Evolutionary conservation across 2,329 filamentous ascomycete species (phyloP), one percentile per base, ranked within the genome.

Genomic region (Bipolaris victoriae): DNA sequence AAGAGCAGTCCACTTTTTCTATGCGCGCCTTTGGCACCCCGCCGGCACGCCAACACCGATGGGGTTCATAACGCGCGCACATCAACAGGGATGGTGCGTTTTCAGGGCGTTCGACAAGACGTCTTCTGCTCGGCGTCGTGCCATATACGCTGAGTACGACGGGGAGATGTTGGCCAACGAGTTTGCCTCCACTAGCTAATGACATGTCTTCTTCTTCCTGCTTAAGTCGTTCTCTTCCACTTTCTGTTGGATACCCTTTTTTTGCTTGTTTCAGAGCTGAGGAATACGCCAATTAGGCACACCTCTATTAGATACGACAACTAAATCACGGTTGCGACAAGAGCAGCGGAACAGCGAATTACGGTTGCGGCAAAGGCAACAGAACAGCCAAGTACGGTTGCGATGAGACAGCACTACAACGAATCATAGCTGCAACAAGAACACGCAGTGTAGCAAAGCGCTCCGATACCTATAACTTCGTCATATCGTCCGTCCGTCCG

Each of bases 71-170:
- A 61, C 55, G 60, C 61, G 57, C 58, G 22, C 51, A 26, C 57
- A 59, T 58, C 33, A 52, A 57, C 58, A 60, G 47, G 59, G 62
- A 54, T 60, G 16, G 24, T 13, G 26, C 45, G 35, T 29, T 37
- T 60, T 52, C 53, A 61, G 57, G 60, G 59, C 55, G 60, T 58
- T 50, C 39, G 55, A 53, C 55, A 65, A 62, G 61, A 61, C 59
- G 33, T 60, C 49, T 55, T 57, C 55, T 45, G 26, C 55, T 54
- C 55, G 55, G 55, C 55, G 31, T 20, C 36, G 37, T 57, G 20
- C 45, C 44, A 50, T 20, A 52, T 56, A 52, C 53, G 61, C 49
- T 58, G 58, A 41, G 36, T 61, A 57, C 50, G 55, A 37, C 22
- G 40, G 5, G 16, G 26, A 49, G 36, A 50, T 29, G 48, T 44